Conservation (phyloP, 2,329 filamentous ascomycete species). For the Uncinocarpus reesii region DNA sequence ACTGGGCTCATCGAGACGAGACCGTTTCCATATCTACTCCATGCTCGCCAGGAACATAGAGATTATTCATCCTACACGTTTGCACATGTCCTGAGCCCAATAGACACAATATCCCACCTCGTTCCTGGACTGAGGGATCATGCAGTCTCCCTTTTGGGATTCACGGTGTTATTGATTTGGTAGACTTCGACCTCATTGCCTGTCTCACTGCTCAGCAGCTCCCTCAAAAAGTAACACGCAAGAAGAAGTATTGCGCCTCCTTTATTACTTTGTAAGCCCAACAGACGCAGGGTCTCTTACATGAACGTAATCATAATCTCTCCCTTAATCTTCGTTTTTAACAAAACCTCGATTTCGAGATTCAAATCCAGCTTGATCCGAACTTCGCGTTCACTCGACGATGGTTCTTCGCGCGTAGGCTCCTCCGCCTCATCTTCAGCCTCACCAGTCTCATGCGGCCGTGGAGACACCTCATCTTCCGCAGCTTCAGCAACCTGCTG, state of each 20-base stretch:
- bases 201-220: neutral
- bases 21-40: too few relatives aligned
- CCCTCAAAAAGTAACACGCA: neutral
- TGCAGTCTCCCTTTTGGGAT: neutral
- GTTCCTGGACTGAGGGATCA: neutral
- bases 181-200: neutral
- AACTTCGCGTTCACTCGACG: slow-evolving; percentile 6
- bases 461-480: neutral
- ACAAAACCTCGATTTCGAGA: slow-evolving; percentile 14
- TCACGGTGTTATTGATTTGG: neutral
- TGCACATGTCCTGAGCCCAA: too few relatives aligned
- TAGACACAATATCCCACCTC: too few relatives aligned
- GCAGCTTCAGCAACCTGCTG: neutral
- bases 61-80: too few relatives aligned
- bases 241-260: neutral
- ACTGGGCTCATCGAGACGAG: too few relatives aligned
- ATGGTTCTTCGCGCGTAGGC: slow-evolving; percentile 3
- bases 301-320: slow-evolving; percentile 17
- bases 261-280: neutral
- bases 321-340: slow-evolving; percentile 14
- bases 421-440: slow-evolving; percentile 7
- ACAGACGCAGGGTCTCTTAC: slow-evolving; percentile 10
- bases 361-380: slow-evolving; percentile 15
- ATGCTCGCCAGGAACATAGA: too few relatives aligned
- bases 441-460: neutral